Evolutionary conservation across 306 rosid genomes (phyloP).

Genomic region (Heteromeles arbutifolia): DNA sequence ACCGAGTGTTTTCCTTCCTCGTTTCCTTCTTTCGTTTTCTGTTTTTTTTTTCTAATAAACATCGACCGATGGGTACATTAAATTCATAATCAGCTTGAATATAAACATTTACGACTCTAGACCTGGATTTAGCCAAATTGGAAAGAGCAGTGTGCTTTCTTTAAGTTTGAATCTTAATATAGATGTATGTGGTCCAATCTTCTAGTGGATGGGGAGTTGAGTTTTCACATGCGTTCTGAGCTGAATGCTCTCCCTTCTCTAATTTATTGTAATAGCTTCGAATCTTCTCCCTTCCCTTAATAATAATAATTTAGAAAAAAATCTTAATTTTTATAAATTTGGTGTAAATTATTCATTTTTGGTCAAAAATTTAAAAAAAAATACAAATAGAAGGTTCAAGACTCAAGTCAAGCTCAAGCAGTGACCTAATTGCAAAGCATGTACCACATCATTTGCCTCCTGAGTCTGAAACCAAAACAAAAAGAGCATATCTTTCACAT

Average conservation of each 20-base stretch:
- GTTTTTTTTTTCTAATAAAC: no score
- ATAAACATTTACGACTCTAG: background rate
- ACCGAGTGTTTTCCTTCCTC: background rate
- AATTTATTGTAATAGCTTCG: no score
- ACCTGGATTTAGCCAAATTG: background rate
- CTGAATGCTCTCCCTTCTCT: no score
- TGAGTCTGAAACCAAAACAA: background rate
- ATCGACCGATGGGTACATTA: background rate
- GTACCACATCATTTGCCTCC: background rate
- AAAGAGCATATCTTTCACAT: background rate
- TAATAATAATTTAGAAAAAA: no score
- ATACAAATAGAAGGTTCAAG: background rate
- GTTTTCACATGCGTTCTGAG: no score
- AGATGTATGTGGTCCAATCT: no score
- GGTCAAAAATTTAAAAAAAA: no score
- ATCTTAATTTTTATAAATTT: no score
- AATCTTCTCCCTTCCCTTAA: no score
- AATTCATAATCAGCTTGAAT: background rate
- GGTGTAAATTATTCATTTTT: no score
- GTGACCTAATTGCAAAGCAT: background rate
- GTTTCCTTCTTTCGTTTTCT: no score
- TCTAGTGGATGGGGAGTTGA: no score
- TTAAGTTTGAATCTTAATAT: background rate
- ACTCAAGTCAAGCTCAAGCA: background rate
- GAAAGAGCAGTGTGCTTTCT: rapidly evolving